Evolutionary conservation across 495 filamentous ascomycete species (phyloP).

Genomic region (Penicillium bovifimosum): DNA sequence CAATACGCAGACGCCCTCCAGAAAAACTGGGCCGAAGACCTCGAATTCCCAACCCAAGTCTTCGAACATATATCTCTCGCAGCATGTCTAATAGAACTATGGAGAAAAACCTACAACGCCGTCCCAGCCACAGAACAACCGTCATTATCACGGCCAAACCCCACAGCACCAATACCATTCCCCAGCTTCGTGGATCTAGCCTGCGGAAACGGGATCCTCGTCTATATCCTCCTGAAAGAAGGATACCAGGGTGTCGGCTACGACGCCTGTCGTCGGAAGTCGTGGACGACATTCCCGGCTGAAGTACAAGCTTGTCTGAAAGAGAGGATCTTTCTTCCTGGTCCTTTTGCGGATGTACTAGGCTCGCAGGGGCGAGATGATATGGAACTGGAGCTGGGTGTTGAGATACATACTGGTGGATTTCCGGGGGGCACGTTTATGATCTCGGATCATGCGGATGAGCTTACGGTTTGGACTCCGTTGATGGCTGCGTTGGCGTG

Average conservation of each 20-base stretch:
- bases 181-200: slow-evolving; percentile 94
- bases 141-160: slow-evolving; percentile 1
- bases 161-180: slow-evolving; percentile 38
- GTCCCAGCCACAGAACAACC: slow-evolving; percentile 17
- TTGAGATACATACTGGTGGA: slow-evolving; percentile 57
- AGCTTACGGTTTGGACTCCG: slow-evolving; percentile 93
- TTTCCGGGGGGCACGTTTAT: slow-evolving; percentile 80
- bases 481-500: slow-evolving; percentile 72
- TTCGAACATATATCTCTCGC: slow-evolving; percentile 93
- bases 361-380: neutral
- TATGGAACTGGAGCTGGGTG: slow-evolving; percentile 10
- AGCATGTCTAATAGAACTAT: slow-evolving; percentile 89
- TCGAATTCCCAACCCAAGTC: slow-evolving; percentile 85
- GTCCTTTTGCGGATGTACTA: slow-evolving; percentile 39
- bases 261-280: slow-evolving; percentile 76
- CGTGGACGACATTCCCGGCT: slow-evolving; percentile 69
- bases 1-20: slow-evolving; percentile 66
- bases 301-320: slow-evolving; percentile 51
- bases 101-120: slow-evolving; percentile 72
- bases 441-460: slow-evolving; percentile 94
- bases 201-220: slow-evolving; percentile 92
- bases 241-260: slow-evolving; percentile 87
- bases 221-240: slow-evolving; percentile 74
- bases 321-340: slow-evolving; percentile 71
- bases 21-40: slow-evolving; percentile 71